Evolutionary conservation across 208 protist genomes (phyloP), one percentile per base, ranked within the genome.

Genomic region (Trypanosoma avium): DNA sequence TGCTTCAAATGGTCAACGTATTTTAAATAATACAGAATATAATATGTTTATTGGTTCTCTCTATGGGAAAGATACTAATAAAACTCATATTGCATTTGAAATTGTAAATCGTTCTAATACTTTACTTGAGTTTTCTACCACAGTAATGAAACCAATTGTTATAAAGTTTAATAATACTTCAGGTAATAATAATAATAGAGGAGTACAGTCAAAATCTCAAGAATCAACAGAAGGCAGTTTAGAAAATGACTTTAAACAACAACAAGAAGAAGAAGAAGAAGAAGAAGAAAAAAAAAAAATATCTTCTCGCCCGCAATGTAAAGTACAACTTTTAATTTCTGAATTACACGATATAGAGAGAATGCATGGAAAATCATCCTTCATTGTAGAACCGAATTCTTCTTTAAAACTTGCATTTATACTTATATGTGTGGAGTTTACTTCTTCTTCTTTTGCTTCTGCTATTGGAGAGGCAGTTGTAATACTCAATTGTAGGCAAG

Each of bases 401-500:
- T 79, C 81, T 29, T 73, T 92, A 52, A 86, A 87, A 6, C 61
- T 96, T 8, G 81, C 79, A 13, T 90, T 96, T 66, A 53, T 93
- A 7, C 73, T 93, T 19, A 66, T 62, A 13, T 92, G 81, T 67
- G 75, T 54, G 53, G 71, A 71, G 22, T 67, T 77, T 10, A 55
- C 56, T 73, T 72, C 50, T 47, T 78, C 36, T 54, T 67, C 26
- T 38, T 67, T 65, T 8, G 76, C 82, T 49, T 58, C 64, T 45
- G 81, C 86, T 10, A 47, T 46, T 45, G 84, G 86, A 5, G 79
- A 89, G 59, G 77, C 77, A 4, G 90, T 92, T 38, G 83, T 96
- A 3, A 76, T 92, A n/a, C 63, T 96, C 32, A 86, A 82, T 59
- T 96, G 90, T 73, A 92, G 88, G 61, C 84, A 93, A 66, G 85